A percentile compares a stretch with the other conserved stretches of the same genome.
These are phyloP conservation scores for Mycena latifolia DNA, from an alignment of 768 basidiomycete species.

Conservation along the genomic window DNA sequence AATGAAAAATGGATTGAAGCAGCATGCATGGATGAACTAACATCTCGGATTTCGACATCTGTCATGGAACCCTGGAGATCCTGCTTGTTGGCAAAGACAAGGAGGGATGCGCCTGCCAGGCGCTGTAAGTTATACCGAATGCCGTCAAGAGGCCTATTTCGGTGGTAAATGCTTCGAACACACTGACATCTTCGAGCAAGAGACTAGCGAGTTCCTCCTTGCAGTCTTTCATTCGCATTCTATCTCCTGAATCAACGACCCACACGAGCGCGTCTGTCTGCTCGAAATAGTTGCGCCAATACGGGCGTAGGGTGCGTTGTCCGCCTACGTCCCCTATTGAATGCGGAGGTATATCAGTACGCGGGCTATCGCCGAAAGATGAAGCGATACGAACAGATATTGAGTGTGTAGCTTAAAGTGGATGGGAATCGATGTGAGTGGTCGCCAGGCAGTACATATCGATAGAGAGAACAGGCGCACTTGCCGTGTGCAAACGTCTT, in stretches of 20 bases:
- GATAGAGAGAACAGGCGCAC: conserved; percentile 60
- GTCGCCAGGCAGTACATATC: conserved; percentile 17
- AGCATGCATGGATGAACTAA: conserved; percentile 44
- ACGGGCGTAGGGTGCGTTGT: conserved; percentile 94
- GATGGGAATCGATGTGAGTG: conserved; percentile 30
- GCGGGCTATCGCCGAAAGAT: conserved; percentile 35
- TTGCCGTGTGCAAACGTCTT: conserved; percentile 94
- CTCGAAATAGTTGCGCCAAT: conserved; percentile 99
- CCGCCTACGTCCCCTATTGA: conserved; percentile 96
- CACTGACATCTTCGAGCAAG: conserved; percentile 90
- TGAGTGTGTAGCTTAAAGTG: conserved; percentile 73
- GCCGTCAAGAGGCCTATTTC: conserved; percentile 27
- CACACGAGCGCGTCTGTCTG: conserved; percentile 98
- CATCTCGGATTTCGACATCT: conserved; percentile 84
- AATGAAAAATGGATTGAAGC: conserved; percentile 25
- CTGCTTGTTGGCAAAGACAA: conserved; percentile 98
- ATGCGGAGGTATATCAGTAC: conserved; percentile 19
- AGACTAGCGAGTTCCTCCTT: conserved; percentile 87
- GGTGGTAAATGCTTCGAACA: conserved; percentile 23
- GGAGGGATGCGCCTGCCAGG: conserved; percentile 93
- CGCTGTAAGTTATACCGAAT: conserved; percentile 66
- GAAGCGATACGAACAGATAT: conserved; percentile 71
- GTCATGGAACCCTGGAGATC: conserved; percentile 92
- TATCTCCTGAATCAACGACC: conserved; percentile 98
- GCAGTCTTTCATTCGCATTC: conserved; percentile 92